Conservation (phyloP, 176 grass and related monocot species). For the Oryza glumipatula region DNA sequence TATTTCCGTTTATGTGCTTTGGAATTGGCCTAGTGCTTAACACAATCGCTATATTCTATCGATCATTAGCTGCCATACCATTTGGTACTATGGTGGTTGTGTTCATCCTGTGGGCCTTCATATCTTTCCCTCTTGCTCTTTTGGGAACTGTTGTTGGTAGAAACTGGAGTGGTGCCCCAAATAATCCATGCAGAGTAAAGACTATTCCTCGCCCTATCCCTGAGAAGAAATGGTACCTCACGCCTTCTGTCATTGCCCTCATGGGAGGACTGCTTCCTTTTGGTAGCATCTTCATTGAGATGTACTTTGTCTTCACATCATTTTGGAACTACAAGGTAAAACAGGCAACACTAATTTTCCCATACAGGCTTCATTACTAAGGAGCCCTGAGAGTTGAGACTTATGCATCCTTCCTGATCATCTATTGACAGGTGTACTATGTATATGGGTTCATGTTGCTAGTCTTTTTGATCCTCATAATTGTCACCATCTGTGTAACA, state of each 20-base stretch:
- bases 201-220: slow-evolving; percentile 92
- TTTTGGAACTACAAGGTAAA: slow-evolving; percentile 99
- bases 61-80: slow-evolving; percentile 95
- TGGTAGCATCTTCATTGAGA: slow-evolving; percentile 97
- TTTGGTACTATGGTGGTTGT: slow-evolving; percentile 94
- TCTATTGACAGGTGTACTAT: slow-evolving; percentile 82
- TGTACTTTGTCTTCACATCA: slow-evolving; percentile 98
- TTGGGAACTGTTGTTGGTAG: slow-evolving; percentile 92
- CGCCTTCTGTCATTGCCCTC: slow-evolving; percentile 77
- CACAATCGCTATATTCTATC: slow-evolving; percentile 90
- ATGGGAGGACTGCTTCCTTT: slow-evolving; percentile 97
- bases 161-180: slow-evolving; percentile 89
- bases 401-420: slow-evolving; percentile 21
- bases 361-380: slow-evolving; percentile 13
- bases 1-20: slow-evolving; percentile 96
- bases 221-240: slow-evolving; percentile 97
- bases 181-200: slow-evolving; percentile 93
- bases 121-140: slow-evolving; percentile 85
- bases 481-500: slow-evolving; percentile 93
- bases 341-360: neutral
- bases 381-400: neutral
- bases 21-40: slow-evolving; percentile 87
- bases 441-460: slow-evolving; percentile 98
- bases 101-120: slow-evolving; percentile 90
- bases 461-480: slow-evolving; percentile 89